phyloP scores from a whole-genome alignment of 1,284 basidiomycete species.

The Kwoniella shivajii region DNA sequence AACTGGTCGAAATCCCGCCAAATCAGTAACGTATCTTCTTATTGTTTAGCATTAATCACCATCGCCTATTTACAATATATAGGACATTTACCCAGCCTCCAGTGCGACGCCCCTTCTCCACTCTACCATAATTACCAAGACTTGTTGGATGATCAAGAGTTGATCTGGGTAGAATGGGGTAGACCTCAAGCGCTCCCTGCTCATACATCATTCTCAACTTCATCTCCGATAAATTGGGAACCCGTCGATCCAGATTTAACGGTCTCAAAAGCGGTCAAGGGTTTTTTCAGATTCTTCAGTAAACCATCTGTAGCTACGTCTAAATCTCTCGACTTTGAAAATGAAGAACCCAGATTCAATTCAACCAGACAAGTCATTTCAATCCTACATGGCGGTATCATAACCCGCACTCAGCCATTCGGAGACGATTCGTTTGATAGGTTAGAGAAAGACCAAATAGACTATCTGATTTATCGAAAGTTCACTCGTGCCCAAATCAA shows the following conservation, averaged over 20 bases:
- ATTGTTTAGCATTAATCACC: background rate
- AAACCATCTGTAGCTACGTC: too few species aligned
- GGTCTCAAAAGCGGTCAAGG: background rate
- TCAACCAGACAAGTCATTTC: background rate
- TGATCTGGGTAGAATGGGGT: constrained; percentile 1
- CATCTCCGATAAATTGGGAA: background rate
- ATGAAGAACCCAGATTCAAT: background rate
- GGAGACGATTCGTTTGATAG: background rate
- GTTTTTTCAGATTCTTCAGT: constrained; percentile 1
- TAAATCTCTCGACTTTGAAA: too few species aligned
- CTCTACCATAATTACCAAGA: background rate
- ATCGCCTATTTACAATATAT: constrained; percentile 1
- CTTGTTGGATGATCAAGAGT: background rate
- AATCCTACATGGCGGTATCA: background rate
- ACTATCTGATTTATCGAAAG: background rate
- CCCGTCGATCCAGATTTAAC: background rate
- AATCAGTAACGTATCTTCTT: background rate
- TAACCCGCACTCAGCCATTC: background rate
- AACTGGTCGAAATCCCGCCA: background rate
- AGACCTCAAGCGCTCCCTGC: background rate
- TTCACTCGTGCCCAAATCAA: background rate
- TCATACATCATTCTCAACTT: background rate
- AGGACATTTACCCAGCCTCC: background rate
- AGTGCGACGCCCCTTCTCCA: background rate
- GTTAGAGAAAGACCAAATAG: background rate